Conservation (phyloP, 208 protist genomes). For the Acanthamoeba lugdunensis region DNA sequence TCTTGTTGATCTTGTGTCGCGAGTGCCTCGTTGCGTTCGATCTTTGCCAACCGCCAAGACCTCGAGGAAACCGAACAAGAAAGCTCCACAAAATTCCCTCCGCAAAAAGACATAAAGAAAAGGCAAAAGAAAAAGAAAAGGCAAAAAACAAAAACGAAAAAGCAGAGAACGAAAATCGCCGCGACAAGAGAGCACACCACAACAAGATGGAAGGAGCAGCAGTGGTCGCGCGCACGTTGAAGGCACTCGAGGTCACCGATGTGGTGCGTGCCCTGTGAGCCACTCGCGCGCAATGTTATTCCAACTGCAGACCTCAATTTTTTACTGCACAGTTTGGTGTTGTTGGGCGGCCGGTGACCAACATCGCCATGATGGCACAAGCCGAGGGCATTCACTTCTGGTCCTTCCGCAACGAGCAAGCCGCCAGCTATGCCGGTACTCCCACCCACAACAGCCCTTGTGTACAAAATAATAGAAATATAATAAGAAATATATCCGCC, state of each 20-base stretch:
- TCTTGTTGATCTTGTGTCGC: too few relatives aligned
- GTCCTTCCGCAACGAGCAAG: slow-evolving; percentile 68
- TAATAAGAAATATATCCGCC: too few relatives aligned
- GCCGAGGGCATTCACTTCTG: slow-evolving; percentile 68
- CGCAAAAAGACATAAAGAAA: too few relatives aligned
- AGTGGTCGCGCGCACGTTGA: slow-evolving; percentile 34
- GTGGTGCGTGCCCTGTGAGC: background rate
- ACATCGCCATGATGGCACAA: slow-evolving; percentile 68
- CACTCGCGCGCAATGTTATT: too few relatives aligned
- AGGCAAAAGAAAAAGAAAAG: background rate
- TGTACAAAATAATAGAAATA: background rate
- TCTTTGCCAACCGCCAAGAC: too few relatives aligned
- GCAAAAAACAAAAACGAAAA: background rate
- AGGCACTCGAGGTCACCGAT: slow-evolving; percentile 49
- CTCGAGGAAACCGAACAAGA: too few relatives aligned
- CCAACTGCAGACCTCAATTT: too few relatives aligned
- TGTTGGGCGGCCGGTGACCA: slow-evolving; percentile 66
- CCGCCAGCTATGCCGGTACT: slow-evolving; percentile 52
- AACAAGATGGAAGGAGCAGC: slow-evolving; percentile 63
- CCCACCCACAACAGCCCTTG: background rate
- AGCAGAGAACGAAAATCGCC: background rate
- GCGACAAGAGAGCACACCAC: background rate
- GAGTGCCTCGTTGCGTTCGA: too few relatives aligned
- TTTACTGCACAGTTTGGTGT: slow-evolving; percentile 16
- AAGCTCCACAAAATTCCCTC: too few relatives aligned